Conservation (phyloP, 2,329 filamentous ascomycete species). For the Stemphylium beticola region DNA sequence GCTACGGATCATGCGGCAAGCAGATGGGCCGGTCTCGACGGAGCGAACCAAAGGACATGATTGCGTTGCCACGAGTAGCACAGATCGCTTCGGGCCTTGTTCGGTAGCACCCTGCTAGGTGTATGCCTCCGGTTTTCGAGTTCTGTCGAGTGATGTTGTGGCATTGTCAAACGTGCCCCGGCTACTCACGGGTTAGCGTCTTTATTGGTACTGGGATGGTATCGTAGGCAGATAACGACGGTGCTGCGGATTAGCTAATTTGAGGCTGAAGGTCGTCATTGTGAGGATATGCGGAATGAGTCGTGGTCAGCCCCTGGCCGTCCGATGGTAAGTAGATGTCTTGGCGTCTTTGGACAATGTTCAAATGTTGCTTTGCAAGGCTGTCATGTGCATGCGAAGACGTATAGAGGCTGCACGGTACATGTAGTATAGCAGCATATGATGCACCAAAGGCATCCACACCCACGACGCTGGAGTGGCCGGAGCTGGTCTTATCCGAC, state of each 20-base stretch:
- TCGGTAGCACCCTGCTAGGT: not conserved
- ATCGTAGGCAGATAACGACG: conserved; percentile 4
- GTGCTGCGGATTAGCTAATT: conserved; percentile 8
- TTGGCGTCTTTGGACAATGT: too few relatives aligned
- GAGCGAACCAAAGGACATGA: not conserved
- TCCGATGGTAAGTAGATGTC: too few relatives aligned
- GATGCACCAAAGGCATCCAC: too few relatives aligned
- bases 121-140: not conserved
- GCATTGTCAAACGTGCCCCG: conserved; percentile 9
- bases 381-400: not conserved
- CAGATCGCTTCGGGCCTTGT: conserved; percentile 2
- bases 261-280: not conserved
- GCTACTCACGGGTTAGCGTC: conserved; percentile 7
- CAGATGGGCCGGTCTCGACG: not conserved
- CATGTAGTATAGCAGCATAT: too few relatives aligned
- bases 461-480: too few relatives aligned
- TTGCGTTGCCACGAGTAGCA: not conserved
- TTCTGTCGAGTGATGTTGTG: conserved; percentile 9
- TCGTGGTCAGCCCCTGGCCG: not conserved
- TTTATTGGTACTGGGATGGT: not conserved
- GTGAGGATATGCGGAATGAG: not conserved
- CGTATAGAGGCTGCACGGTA: too few relatives aligned
- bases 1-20: not conserved
- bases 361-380: too few relatives aligned
- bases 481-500: not conserved